Evolutionary conservation across 305 asterid genomes (phyloP).

Genomic region (Withania somnifera): DNA sequence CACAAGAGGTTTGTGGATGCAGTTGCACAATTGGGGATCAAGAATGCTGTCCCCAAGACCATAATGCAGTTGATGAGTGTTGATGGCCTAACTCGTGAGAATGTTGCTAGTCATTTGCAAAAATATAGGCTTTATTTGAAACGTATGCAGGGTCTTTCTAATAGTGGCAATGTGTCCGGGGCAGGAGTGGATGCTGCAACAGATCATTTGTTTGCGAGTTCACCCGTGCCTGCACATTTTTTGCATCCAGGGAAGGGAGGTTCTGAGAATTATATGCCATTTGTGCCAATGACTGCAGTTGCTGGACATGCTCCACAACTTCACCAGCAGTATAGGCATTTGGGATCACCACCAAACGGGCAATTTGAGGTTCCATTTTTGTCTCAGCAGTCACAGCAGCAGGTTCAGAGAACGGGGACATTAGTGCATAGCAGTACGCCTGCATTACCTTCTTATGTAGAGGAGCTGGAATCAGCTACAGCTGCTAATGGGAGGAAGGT

Average conservation of each 20-base stretch:
- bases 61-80: slow-evolving; percentile 85
- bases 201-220: slow-evolving; percentile 14
- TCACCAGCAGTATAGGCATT: slow-evolving; percentile 13
- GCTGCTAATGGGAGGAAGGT: slow-evolving; percentile 36
- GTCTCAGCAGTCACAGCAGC: slow-evolving; percentile 18
- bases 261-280: slow-evolving; percentile 9
- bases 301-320: slow-evolving; percentile 23
- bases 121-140: slow-evolving; percentile 54
- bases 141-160: slow-evolving; percentile 48
- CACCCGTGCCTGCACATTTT: slow-evolving; percentile 14
- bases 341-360: slow-evolving; percentile 5
- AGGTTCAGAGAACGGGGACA: not conserved
- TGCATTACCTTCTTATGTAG: slow-evolving; percentile 16
- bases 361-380: slow-evolving; percentile 13
- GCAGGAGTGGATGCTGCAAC: slow-evolving; percentile 9
- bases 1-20: slow-evolving; percentile 80
- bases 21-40: slow-evolving; percentile 73
- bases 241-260: slow-evolving; percentile 30
- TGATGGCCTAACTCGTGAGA: slow-evolving; percentile 63
- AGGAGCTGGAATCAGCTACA: slow-evolving; percentile 33
- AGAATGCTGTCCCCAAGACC: slow-evolving; percentile 69
- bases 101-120: slow-evolving; percentile 72
- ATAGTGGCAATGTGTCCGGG: slow-evolving; percentile 12
- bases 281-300: slow-evolving; percentile 14
- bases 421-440: not conserved